These are phyloP conservation scores for Litchi chinensis DNA, from an alignment of 345 rosid genomes.

Conservation along the genomic window DNA sequence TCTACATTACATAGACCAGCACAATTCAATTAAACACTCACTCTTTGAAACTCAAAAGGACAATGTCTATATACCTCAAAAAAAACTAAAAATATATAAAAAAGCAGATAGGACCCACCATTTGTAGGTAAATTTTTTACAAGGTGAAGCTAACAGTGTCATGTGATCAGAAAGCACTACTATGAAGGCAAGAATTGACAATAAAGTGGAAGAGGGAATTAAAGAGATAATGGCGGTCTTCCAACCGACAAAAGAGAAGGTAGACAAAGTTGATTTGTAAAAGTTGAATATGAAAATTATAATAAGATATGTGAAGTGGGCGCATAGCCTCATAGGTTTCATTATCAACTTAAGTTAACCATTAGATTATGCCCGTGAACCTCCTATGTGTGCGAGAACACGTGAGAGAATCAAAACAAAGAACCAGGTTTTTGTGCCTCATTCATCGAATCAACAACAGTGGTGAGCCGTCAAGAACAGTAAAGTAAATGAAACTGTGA, in stretches of 20 bases:
- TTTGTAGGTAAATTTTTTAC: not conserved
- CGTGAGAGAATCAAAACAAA: not conserved
- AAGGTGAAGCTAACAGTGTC: not conserved
- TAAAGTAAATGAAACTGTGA: not conserved
- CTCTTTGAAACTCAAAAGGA: constrained; percentile 3
- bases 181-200: not conserved
- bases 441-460: not conserved
- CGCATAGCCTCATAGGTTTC: not conserved
- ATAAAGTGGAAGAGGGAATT: constrained; percentile 3
- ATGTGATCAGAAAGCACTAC: not conserved
- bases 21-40: not conserved
- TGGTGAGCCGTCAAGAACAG: constrained; percentile 1
- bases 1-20: not conserved
- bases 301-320: not conserved
- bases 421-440: not conserved
- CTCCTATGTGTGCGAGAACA: not conserved
- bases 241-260: constrained; percentile 18
- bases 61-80: not conserved
- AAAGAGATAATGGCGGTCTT: constrained; percentile 3
- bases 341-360: not conserved
- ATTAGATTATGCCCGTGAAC: not conserved
- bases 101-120: not conserved
- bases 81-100: not conserved
- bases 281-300: not conserved
- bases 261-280: not conserved